Percentiles rank a stretch among this genome's conserved stretches.
Evolutionary conservation across 495 filamentous ascomycete genomes (phyloP).

Genomic region (Wilcoxina mikolae): DNA sequence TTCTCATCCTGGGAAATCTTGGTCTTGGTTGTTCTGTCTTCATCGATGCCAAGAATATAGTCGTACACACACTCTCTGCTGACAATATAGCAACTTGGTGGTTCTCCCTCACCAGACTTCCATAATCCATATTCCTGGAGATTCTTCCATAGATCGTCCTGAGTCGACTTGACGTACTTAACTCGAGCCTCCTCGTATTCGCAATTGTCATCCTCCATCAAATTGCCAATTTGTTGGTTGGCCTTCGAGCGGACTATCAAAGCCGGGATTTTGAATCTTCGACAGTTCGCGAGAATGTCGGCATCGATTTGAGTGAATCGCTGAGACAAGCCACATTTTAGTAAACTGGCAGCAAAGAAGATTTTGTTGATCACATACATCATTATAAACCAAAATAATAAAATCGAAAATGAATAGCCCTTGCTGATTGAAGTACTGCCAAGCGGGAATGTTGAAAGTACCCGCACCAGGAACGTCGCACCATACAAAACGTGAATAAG

Average conservation of each 20-base stretch:
- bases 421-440: constrained; percentile 22
- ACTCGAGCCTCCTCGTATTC: neutral
- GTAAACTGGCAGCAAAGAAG: neutral
- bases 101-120: neutral
- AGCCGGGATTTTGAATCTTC: constrained; percentile 12
- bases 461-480: constrained; percentile 22
- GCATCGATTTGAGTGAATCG: constrained; percentile 12
- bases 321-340: neutral
- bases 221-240: constrained; percentile 13
- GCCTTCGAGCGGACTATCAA: constrained; percentile 21
- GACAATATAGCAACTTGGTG: no score
- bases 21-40: no score
- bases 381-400: constrained; percentile 10
- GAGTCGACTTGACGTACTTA: neutral
- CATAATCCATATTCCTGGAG: neutral
- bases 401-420: constrained; percentile 19
- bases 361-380: neutral
- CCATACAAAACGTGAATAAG: constrained; percentile 9
- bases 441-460: constrained; percentile 8
- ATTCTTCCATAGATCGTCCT: neutral
- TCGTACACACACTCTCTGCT: no score
- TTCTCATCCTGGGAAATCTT: no score
- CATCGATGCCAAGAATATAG: no score
- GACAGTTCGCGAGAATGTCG: constrained; percentile 11
- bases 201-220: neutral